Base-by-base conservation (phyloP, 2,329 filamentous ascomycete genomes). In the Lithohypha guttulata region DNA sequence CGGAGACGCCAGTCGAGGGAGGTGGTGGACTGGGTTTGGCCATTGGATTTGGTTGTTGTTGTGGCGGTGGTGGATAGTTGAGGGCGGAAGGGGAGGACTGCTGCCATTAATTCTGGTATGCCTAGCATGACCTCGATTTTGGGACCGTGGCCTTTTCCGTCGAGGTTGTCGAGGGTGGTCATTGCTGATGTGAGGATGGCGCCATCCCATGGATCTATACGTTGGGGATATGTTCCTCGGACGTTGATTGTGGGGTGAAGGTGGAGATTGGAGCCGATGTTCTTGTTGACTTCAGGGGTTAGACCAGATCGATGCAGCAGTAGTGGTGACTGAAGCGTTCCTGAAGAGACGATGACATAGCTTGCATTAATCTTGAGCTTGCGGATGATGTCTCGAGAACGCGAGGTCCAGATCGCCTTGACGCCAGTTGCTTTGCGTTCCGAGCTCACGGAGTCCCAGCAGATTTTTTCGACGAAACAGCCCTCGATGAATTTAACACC, bases 401-500 rank as follows among this genome's bases (percentile, higher is more conserved):
- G 72, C 1, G 81, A 80, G 2, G 70, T 75, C 87, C 85, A 94
- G 5, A 65, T 66, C 2, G 86, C 87, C 42, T 75, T 63, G 1
- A 94, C 70, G 0, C 87, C 87, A 1, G 69, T 71, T 0, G 83
- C 84, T 3, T 68, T 70, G 48, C 69, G 69, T 25, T 68, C 63
- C 3, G 53, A 50, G 8, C 54, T 57, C 9, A n/a, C 23, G 5
- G 26, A 14, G 15, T 77, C 73, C 55, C 93, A 93, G 0, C 82
- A 48, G 11, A 95, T 66, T 43, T 71, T 71, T 9, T 83, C 73
- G 0, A 78, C 82, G 14, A 77, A 61, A 52, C 91, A 84, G 0
- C 86, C 86, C 64, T 95, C 85, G 42, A 93, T 73, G 55, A 94
- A 94, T 47, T 72, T 67, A 1, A 86, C 83, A 0, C 86, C 86